phyloP scores from a whole-genome alignment of 192 early-diverging fungal species.

The Coemansia sp. region DNA sequence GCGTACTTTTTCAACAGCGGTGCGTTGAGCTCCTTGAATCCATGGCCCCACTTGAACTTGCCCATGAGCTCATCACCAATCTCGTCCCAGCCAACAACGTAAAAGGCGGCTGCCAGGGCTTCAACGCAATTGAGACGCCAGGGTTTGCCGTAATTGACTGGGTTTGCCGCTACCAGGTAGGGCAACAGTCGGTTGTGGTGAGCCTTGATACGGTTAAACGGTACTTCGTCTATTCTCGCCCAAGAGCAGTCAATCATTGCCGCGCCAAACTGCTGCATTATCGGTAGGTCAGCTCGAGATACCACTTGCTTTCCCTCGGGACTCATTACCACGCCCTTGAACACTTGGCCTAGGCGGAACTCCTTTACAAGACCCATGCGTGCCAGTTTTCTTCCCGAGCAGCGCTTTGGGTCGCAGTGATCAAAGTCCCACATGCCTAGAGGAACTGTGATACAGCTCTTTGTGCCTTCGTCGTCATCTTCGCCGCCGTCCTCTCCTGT shows the following conservation, averaged over 20 bases:
- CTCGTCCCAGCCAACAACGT: conserved; percentile 79
- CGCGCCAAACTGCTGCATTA: conserved; percentile 76
- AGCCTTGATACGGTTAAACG: conserved; percentile 84
- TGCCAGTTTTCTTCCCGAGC: conserved; percentile 89
- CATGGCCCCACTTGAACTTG: conserved; percentile 96
- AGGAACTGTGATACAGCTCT: conserved; percentile 54
- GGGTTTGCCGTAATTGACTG: conserved; percentile 97
- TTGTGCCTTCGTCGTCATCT: not conserved
- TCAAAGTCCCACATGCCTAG: conserved; percentile 96
- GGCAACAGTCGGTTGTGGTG: conserved; percentile 91
- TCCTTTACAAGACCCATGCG: conserved; percentile 79
- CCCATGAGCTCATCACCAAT: conserved; percentile 75
- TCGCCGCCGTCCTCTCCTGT: conserved; percentile 2
- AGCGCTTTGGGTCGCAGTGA: conserved; percentile 98
- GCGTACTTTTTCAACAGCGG: conserved; percentile 77
- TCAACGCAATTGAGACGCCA: conserved; percentile 98
- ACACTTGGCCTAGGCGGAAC: conserved; percentile 81
- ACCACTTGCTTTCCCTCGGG: conserved; percentile 88
- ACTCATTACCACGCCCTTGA: conserved; percentile 88
- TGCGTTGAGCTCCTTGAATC: conserved; percentile 88
- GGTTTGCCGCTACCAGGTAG: conserved; percentile 94
- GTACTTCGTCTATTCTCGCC: conserved; percentile 93
- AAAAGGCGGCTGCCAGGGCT: conserved; percentile 93
- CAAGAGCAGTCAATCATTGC: conserved; percentile 98
- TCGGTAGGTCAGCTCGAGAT: conserved; percentile 79